Evolutionary conservation across 768 basidiomycete species (phyloP).

Genomic region (Mycena rebaudengoi): DNA sequence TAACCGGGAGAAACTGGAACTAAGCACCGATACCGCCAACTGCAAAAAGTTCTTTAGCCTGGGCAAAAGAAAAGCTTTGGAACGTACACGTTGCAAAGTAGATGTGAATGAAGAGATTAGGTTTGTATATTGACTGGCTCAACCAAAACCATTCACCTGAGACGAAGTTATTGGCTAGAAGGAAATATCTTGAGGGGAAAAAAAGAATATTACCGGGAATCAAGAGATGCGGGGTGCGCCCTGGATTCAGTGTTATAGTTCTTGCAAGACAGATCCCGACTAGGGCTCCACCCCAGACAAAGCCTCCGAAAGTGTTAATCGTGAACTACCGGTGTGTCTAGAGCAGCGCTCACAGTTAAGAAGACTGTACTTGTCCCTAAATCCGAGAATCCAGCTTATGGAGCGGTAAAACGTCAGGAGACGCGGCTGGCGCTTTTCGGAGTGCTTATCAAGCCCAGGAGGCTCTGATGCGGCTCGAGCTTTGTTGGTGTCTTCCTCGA

Average conservation of each 20-base stretch:
- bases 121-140: slow-evolving; percentile 24
- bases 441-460: not conserved
- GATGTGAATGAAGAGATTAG: slow-evolving; percentile 35
- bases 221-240: not conserved
- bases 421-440: not conserved
- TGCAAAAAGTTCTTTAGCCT: not conserved
- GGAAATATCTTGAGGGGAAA: too few relatives aligned
- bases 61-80: not conserved
- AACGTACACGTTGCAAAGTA: slow-evolving; percentile 33
- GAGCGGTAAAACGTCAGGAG: slow-evolving; percentile 28
- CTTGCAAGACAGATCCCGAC: slow-evolving; percentile 35
- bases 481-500: too few relatives aligned
- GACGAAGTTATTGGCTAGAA: too few relatives aligned
- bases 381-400: slow-evolving; percentile 36
- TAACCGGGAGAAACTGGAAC: slow-evolving; percentile 35
- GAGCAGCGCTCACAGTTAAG: slow-evolving; percentile 26
- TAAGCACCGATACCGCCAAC: slow-evolving; percentile 33
- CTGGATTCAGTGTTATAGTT: slow-evolving; percentile 28
- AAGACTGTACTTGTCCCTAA: slow-evolving; percentile 32
- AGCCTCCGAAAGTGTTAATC: slow-evolving; percentile 19
- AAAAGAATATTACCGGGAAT: too few relatives aligned
- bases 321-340: not conserved
- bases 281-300: slow-evolving; percentile 36
- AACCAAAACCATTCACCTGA: slow-evolving; percentile 41
- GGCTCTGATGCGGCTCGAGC: not conserved